Evolutionary conservation across 768 basidiomycete species (phyloP).

Genomic region (Sarcomyxa edulis): DNA sequence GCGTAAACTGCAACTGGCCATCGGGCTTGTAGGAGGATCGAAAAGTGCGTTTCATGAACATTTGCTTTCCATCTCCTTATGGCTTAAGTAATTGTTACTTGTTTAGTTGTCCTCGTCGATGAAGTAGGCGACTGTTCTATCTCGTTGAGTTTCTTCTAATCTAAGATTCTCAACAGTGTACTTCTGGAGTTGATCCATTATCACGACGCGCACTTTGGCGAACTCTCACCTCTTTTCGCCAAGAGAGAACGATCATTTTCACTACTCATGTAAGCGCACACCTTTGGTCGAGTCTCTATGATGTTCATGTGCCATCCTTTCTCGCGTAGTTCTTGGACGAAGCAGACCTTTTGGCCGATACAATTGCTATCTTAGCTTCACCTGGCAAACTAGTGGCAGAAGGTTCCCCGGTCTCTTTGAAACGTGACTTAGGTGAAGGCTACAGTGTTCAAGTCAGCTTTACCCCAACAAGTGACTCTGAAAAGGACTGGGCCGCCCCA

Average conservation of each 20-base stretch:
- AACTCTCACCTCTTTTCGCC: constrained; percentile 59
- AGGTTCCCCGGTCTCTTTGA: constrained; percentile 71
- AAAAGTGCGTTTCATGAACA: constrained; percentile 38
- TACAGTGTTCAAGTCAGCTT: constrained; percentile 60
- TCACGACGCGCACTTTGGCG: constrained; percentile 77
- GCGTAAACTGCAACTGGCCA: constrained; percentile 77
- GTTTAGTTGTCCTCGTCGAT: constrained; percentile 50
- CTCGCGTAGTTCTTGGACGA: constrained; percentile 62
- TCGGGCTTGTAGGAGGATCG: constrained; percentile 73
- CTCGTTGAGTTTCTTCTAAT: neutral
- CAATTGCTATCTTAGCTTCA: constrained; percentile 68
- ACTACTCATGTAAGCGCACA: constrained; percentile 76
- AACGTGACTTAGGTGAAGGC: constrained; percentile 65
- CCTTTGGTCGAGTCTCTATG: constrained; percentile 1
- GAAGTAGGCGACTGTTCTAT: constrained; percentile 23
- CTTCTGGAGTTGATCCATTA: constrained; percentile 78
- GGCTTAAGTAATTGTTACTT: constrained; percentile 12
- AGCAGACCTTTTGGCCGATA: constrained; percentile 72
- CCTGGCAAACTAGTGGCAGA: constrained; percentile 73
- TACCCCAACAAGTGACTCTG: constrained; percentile 15
- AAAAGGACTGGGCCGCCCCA: constrained; percentile 20
- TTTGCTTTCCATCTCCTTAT: constrained; percentile 2
- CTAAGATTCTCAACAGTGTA: constrained; percentile 33
- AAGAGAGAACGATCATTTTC: constrained; percentile 65
- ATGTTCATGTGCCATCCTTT: neutral